These are phyloP conservation scores for Hamamelis virginiana DNA, from an alignment of 164 flowering plant genomes.

Conservation along the genomic window DNA sequence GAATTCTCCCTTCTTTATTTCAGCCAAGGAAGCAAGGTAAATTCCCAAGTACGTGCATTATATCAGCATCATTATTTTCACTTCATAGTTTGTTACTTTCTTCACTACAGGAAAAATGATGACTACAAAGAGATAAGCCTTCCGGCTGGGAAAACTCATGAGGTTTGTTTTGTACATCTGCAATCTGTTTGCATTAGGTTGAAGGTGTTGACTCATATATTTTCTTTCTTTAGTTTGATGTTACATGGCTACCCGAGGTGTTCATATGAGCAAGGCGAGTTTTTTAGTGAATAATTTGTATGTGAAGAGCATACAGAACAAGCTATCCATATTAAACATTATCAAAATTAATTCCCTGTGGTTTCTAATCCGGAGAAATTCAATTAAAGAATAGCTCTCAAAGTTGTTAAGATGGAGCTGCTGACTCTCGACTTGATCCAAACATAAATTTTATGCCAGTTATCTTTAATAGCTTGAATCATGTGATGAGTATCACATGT, in stretches of 20 bases:
- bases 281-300: neutral
- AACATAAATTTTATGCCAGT: neutral
- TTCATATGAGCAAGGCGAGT: neutral
- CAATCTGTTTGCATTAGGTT: neutral
- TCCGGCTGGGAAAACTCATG: slow-evolving; percentile 78
- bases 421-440: neutral
- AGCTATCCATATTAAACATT: neutral
- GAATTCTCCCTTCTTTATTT: slow-evolving; percentile 89
- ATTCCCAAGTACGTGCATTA: neutral
- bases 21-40: slow-evolving; percentile 75
- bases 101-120: slow-evolving; percentile 53
- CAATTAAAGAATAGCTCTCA: neutral
- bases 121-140: slow-evolving; percentile 72
- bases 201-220: neutral
- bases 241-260: neutral
- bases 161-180: slow-evolving; percentile 54
- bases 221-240: neutral
- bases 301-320: neutral
- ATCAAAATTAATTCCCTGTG: neutral
- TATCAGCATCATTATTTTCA: neutral
- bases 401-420: neutral
- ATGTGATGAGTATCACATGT: neutral
- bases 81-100: neutral
- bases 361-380: neutral
- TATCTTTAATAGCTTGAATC: neutral